Conservation (phyloP, 768 basidiomycete species). For the Boletus rubescentipes region DNA sequence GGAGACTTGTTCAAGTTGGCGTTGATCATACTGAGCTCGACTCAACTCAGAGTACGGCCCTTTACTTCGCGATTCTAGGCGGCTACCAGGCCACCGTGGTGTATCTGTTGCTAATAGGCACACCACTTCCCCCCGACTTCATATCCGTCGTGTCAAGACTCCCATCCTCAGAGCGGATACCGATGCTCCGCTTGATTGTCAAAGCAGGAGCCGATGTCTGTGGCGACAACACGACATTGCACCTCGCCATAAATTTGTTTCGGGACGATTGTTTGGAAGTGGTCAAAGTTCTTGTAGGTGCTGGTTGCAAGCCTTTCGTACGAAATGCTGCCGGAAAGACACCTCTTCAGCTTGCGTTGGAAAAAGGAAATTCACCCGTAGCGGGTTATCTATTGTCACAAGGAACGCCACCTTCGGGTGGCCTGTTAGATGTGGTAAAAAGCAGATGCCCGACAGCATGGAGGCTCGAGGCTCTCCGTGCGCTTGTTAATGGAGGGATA, state of each 20-base stretch:
- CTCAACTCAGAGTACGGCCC: neutral
- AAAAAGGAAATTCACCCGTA: neutral
- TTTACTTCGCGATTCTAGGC: slow-evolving; percentile 1
- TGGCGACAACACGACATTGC: too few relatives aligned
- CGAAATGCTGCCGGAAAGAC: neutral
- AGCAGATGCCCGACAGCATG: neutral
- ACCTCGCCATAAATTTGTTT: too few relatives aligned
- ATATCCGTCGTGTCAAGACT: neutral
- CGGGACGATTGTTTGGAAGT: neutral
- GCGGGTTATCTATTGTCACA: slow-evolving; percentile 1
- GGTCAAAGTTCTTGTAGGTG: neutral
- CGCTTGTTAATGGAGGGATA: neutral
- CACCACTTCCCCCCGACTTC: neutral
- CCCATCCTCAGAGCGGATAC: neutral
- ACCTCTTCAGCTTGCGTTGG: neutral
- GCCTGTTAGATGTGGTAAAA: neutral
- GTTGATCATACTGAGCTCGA: neutral
- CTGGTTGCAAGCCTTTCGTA: neutral
- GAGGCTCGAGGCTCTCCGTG: neutral
- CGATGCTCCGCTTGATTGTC: neutral
- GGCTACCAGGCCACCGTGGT: neutral
- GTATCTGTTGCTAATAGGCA: neutral
- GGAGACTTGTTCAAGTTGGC: slow-evolving; percentile 7
- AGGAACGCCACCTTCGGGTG: neutral
- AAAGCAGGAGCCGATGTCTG: neutral